Percentiles rank a stretch among this genome's conserved stretches.
Conservation (phyloP, 2,329 filamentous ascomycete species). For the Phyllachora maydis region DNA sequence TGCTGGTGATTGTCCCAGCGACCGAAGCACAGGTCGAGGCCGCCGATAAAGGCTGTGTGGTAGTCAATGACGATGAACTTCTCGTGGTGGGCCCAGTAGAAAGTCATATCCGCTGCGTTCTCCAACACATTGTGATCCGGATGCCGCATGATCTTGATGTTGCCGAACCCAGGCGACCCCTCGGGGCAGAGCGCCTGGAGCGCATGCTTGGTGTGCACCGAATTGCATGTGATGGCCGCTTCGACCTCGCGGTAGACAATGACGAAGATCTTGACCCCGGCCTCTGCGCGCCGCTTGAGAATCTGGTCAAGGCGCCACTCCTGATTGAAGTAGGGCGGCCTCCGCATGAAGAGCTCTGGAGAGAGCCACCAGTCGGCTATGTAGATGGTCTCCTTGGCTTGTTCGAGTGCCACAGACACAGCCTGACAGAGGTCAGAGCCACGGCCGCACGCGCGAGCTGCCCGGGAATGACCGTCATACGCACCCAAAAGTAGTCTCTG, state of each 20-base stretch:
- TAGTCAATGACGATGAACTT: conserved; percentile 96
- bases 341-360: conserved; percentile 66
- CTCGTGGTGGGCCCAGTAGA: conserved; percentile 96
- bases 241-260: conserved; percentile 81
- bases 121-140: conserved; percentile 91
- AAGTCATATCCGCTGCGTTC: conserved; percentile 86
- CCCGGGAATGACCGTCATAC: conserved; percentile 1
- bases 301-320: conserved; percentile 75
- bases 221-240: conserved; percentile 76
- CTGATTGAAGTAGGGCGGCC: conserved; percentile 65
- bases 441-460: no score
- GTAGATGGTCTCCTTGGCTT: conserved; percentile 83
- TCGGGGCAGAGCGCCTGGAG: conserved; percentile 62
- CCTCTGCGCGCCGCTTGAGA: conserved; percentile 74
- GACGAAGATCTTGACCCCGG: conserved; percentile 85
- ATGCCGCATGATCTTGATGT: conserved; percentile 77
- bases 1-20: conserved; percentile 84
- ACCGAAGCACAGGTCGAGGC: conserved; percentile 86
- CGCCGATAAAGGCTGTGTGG: conserved; percentile 76
- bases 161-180: conserved; percentile 63
- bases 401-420: conserved; percentile 74
- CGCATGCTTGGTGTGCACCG: conserved; percentile 76
- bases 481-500: conserved; percentile 70
- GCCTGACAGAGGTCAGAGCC: conserved; percentile 16
- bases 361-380: conserved; percentile 96